Base-by-base conservation (phyloP, 2,329 filamentous ascomycete species). In the Thielaviopsis ethacetica region DNA sequence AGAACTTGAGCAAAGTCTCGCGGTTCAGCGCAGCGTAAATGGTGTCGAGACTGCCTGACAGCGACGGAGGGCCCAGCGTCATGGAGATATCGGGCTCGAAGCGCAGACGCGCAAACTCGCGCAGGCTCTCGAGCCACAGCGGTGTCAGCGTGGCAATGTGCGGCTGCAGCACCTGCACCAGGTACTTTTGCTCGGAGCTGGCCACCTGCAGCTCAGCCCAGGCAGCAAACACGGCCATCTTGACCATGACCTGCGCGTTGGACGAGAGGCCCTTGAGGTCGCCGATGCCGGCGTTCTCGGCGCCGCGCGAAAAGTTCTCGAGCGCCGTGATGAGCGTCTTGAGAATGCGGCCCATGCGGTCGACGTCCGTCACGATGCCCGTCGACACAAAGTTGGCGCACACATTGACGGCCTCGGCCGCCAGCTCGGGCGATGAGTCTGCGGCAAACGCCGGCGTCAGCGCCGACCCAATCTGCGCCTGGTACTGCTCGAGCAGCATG, bases 11-110 rank as follows among this genome's bases (percentile, higher is more conserved):
- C 49, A 97, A 76, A 0, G 93, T 97, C 71, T 98, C 90, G 19
- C 93, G 82, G 68, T 97, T 97, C 62, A 98, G 75, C 0, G 93
- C 91, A 41, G 93, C 89, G 67, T 98, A 98, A 22, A 97, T 89
- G 1, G 88, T 91, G 67, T 97, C 91, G 13, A 97, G 75, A 67
- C 91, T 91, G 26, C 88, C 88, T 30, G 88, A 90, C 49, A 90
- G 75, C 2, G 86, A 88, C 0, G 86, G 84, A 3, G 88, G 87
- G 0, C 88, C 89, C 55, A 94, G 75, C 5, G 86, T 94, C 71
- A 89, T 91, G 0, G 91, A 96, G 56, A 97, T 96, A 65, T 98
- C 93, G 0, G 94, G 93, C 74, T 98, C 94, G 67, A 98, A 98
- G 53, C 90, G 80, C 61, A 98, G 73, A 2, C 90, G 84, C 7